Conservation (phyloP, 2,329 filamentous ascomycete genomes). For the Paracoccidioides brasiliensis region DNA sequence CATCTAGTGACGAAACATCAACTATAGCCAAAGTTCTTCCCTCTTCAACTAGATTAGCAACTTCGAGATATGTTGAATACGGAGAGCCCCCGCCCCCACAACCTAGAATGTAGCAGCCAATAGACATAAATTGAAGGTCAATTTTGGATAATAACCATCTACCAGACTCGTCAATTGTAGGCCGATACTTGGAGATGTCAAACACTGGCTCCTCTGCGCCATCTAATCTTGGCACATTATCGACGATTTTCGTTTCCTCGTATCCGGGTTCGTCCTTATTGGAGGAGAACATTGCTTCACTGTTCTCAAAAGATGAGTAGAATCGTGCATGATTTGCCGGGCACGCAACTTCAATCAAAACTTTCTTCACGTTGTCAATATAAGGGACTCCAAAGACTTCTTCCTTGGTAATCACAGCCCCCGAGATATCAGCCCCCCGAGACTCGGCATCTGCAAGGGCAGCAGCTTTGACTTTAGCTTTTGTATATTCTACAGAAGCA, state of each 20-base stretch:
- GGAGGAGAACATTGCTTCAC: neutral
- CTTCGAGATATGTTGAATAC: slow-evolving; percentile 33
- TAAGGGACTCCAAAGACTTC: slow-evolving; percentile 43
- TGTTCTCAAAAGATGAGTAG: neutral
- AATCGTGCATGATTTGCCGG: slow-evolving; percentile 1
- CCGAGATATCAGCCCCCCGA: slow-evolving; percentile 11
- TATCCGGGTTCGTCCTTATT: neutral
- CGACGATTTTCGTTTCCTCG: neutral
- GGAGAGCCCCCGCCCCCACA: slow-evolving; percentile 31
- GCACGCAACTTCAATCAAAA: slow-evolving; percentile 20
- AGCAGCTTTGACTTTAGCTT: slow-evolving; percentile 11
- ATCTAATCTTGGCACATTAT: neutral
- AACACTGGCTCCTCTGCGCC: slow-evolving; percentile 7
- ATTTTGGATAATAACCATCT: slow-evolving; percentile 25
- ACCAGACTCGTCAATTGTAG: slow-evolving; percentile 21
- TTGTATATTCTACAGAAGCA: slow-evolving; percentile 20
- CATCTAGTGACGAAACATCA: slow-evolving; percentile 35
- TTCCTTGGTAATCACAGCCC: slow-evolving; percentile 38
- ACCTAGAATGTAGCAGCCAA: slow-evolving; percentile 26
- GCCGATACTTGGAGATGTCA: slow-evolving; percentile 25
- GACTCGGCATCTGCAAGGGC: slow-evolving; percentile 15
- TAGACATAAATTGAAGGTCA: slow-evolving; percentile 27
- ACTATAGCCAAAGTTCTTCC: slow-evolving; percentile 33
- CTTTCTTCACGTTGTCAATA: slow-evolving; percentile 35
- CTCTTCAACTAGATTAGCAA: slow-evolving; percentile 21